Percentiles rank a stretch among this genome's conserved stretches.
phyloP scores from a whole-genome alignment of 2,329 filamentous ascomycete genomes.

The Paecilomyces dactylethromorphus region DNA sequence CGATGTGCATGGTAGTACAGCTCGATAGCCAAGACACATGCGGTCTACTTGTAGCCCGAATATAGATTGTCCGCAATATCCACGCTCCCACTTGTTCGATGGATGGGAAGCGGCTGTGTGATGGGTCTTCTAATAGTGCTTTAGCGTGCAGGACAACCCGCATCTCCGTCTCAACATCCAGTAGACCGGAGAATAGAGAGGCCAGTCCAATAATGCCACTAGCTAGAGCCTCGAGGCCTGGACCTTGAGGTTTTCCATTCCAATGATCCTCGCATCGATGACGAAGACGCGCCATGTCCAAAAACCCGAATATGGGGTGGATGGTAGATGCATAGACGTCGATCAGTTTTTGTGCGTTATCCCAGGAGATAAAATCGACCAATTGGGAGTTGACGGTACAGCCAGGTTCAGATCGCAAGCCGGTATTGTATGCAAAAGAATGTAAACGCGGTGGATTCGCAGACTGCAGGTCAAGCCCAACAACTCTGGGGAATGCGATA shows the following conservation, averaged over 20 bases:
- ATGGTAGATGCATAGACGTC: slow-evolving; percentile 22
- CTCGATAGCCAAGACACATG: slow-evolving; percentile 50
- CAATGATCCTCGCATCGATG: slow-evolving; percentile 22
- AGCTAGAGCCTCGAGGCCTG: slow-evolving; percentile 26
- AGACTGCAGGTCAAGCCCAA: slow-evolving; percentile 25
- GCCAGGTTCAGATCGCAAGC: slow-evolving; percentile 21
- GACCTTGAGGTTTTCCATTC: slow-evolving; percentile 14
- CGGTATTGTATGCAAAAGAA: slow-evolving; percentile 30
- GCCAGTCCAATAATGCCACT: slow-evolving; percentile 25
- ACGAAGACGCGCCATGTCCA: slow-evolving; percentile 19
- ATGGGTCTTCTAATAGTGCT: slow-evolving; percentile 35
- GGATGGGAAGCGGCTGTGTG: slow-evolving; percentile 14
- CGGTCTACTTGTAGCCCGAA: slow-evolving; percentile 44
- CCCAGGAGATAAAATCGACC: slow-evolving; percentile 15
- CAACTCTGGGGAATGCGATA: slow-evolving; percentile 24
- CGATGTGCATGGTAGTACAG: slow-evolving; percentile 48
- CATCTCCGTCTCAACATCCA: slow-evolving; percentile 16
- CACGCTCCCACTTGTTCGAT: slow-evolving; percentile 31
- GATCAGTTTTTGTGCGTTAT: slow-evolving; percentile 17
- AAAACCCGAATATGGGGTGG: slow-evolving; percentile 25
- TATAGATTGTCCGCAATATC: slow-evolving; percentile 45
- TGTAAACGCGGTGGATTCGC: slow-evolving; percentile 28
- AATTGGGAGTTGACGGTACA: slow-evolving; percentile 14
- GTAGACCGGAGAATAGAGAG: slow-evolving; percentile 20
- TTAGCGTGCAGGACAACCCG: slow-evolving; percentile 30